Evolutionary conservation across 352 stramenopile genomes (phyloP), one percentile per base, ranked within the genome.

Genomic region (Globisporangium echinulatum): DNA sequence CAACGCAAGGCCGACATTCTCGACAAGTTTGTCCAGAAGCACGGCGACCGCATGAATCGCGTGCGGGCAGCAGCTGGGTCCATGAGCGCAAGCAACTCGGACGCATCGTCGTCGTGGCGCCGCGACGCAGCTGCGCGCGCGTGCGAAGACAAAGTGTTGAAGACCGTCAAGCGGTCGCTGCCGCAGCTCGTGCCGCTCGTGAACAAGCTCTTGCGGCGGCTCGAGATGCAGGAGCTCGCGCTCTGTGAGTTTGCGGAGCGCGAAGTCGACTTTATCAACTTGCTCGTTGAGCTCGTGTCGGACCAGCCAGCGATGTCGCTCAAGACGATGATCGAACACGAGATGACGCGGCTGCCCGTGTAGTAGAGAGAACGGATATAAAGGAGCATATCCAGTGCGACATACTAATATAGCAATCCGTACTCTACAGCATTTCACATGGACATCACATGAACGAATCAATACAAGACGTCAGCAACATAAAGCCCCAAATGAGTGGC

Each of bases 201-300:
- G 55, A 89, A 82, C 74, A 88, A 90, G 57, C 39, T 91, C 14
- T 58, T 90, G 25, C 78, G 77, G 4, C 78, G 79, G 25, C 69
- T 92, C 3, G 78, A 90, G 61, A 66, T 85, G 54, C 82, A 94
- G 62, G 84, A 92, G 59, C 55, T 91, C 36, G 79, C 81, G 40
- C 58, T 94, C 38, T 69, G 78, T 5, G 82, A 94, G 56, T 86
- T 81, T 59, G 83, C 77, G 10, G 81, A 87, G 54, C 77, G 81
- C 3, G 79, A 94, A 61, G 72, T 88, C 6, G 85, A 94, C 62
- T 88, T 90, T 15, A 92, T 92, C 67, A 81, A 90, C 48, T 58
- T 94, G 48, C 67, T 94, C 0, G 77, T 91, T 1, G 81, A 90
- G 38, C 69, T 94, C 0, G 82, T 84, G 36, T 90, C 79, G 6